Evolutionary conservation across 2,329 filamentous ascomycete species (phyloP).

Genomic region (Colletotrichum gloeosporioides): DNA sequence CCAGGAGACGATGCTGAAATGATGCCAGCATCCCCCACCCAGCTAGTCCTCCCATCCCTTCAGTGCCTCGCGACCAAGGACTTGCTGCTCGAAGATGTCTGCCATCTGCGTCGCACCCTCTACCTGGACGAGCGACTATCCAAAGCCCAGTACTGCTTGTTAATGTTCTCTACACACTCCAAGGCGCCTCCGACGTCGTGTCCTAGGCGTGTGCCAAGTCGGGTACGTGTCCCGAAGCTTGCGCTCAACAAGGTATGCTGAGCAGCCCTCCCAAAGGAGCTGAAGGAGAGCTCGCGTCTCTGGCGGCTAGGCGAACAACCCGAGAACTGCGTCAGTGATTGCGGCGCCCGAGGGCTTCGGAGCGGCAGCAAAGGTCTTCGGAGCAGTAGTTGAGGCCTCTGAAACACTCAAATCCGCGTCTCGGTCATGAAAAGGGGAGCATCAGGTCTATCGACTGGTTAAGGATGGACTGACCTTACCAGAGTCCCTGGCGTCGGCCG

Average conservation of each 20-base stretch:
- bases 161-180: too few species aligned
- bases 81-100: neutral
- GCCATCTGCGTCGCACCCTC: neutral
- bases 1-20: neutral
- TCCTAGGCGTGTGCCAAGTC: too few species aligned
- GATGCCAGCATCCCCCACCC: neutral
- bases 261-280: too few species aligned
- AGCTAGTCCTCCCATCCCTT: neutral
- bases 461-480: neutral
- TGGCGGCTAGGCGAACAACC: neutral
- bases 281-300: neutral
- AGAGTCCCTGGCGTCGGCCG: neutral
- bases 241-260: too few species aligned
- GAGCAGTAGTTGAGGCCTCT: neutral
- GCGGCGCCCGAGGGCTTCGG: neutral
- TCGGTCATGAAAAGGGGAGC: neutral
- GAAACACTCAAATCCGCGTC: neutral
- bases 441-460: neutral
- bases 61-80: neutral
- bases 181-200: too few species aligned
- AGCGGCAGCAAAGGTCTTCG: neutral
- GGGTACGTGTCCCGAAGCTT: too few species aligned
- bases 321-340: neutral
- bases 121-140: neutral
- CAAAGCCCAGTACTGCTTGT: too few species aligned